Evolutionary conservation across 805 yeast species (phyloP).

Genomic region (Yamadazyma paraphyllophila): DNA sequence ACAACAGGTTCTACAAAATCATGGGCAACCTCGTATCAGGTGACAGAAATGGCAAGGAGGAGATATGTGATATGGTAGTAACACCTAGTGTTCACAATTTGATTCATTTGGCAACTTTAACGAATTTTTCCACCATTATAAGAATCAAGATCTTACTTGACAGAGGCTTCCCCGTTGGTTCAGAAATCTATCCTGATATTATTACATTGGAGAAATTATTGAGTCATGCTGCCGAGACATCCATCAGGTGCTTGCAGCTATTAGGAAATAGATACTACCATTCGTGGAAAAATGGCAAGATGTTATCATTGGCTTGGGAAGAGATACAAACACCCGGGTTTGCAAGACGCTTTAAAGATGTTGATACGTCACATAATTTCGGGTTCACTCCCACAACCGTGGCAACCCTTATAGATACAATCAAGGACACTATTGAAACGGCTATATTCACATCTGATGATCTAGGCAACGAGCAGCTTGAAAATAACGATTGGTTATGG

Average conservation of each 20-base stretch:
- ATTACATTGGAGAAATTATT: constrained; percentile 5
- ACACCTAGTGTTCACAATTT: constrained; percentile 33
- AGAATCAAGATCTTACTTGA: constrained; percentile 17
- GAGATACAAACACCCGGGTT: constrained; percentile 19
- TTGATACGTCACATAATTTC: constrained; percentile 2
- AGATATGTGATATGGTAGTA: constrained; percentile 31
- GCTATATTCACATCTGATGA: neutral
- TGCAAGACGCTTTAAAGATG: neutral
- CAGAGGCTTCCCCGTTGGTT: neutral
- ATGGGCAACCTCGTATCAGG: neutral
- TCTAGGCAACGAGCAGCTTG: neutral
- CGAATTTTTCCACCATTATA: constrained; percentile 20
- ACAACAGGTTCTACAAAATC: constrained; percentile 17
- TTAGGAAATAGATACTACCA: constrained; percentile 57
- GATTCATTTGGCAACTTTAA: constrained; percentile 37
- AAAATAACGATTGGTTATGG: constrained; percentile 12
- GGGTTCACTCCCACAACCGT: constrained; percentile 5
- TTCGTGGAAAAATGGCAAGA: constrained; percentile 64
- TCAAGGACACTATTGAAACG: neutral
- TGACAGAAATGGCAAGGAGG: neutral
- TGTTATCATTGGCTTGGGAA: constrained; percentile 41
- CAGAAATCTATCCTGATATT: constrained; percentile 1
- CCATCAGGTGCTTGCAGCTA: constrained; percentile 15
- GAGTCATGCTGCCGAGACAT: constrained; percentile 19
- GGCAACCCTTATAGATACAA: neutral